phyloP scores from a whole-genome alignment of 225 moss, liverwort and hornwort species.

The Polytrichum commune region DNA sequence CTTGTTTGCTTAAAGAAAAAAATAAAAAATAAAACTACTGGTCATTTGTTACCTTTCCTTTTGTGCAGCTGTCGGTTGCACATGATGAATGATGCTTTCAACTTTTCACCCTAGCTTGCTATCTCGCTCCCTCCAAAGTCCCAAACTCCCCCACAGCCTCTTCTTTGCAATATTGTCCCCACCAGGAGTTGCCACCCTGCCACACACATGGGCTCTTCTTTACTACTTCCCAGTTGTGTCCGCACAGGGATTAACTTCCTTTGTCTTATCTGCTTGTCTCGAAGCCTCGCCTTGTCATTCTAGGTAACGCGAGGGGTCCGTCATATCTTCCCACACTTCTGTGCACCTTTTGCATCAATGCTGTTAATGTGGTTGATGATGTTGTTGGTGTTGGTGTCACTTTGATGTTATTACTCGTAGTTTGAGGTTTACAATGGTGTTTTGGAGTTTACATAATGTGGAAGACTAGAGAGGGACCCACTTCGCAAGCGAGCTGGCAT shows the following conservation, averaged over 20 bases:
- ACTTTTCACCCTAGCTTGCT: neutral
- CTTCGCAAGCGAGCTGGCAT: neutral
- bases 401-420: neutral
- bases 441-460: neutral
- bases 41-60: neutral
- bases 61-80: neutral
- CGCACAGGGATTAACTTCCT: neutral
- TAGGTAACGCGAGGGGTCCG: neutral
- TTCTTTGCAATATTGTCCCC: neutral
- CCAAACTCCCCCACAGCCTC: neutral
- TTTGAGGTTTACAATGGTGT: neutral
- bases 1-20: too few relatives aligned
- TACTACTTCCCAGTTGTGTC: neutral
- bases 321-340: neutral
- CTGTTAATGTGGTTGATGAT: neutral
- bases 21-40: too few relatives aligned
- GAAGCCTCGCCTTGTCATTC: neutral
- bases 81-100: neutral
- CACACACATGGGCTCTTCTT: neutral
- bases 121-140: too few relatives aligned
- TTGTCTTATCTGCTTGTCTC: neutral
- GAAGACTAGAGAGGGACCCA: neutral
- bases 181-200: neutral
- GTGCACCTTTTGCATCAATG: neutral
- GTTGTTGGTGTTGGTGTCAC: neutral